Evolutionary conservation across 768 basidiomycete species (phyloP).

Genomic region (Lentinus brumalis): DNA sequence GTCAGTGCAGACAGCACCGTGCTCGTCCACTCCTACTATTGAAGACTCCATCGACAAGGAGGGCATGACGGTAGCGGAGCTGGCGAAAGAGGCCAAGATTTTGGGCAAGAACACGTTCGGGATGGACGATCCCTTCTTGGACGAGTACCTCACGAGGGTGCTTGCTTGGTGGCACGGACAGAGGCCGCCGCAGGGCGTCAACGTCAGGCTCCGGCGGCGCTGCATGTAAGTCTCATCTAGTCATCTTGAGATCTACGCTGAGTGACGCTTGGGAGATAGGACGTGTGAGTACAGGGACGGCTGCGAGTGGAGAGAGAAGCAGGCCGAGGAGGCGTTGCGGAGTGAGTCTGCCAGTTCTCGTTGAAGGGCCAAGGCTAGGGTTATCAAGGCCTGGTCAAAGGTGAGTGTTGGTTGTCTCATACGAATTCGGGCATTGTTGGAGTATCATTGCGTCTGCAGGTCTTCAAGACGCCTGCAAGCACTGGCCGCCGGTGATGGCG

Average conservation of each 20-base stretch:
- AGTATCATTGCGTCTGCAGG: too few species aligned
- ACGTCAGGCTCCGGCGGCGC: conserved; percentile 54
- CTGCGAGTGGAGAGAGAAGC: conserved; percentile 76
- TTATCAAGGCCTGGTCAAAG: too few species aligned
- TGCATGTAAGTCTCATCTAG: conserved; percentile 59
- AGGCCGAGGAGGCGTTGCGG: conserved; percentile 45
- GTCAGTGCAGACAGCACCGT: conserved; percentile 39
- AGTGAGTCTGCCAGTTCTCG: not conserved
- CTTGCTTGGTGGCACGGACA: conserved; percentile 78
- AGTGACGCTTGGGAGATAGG: not conserved
- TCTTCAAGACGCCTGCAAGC: too few species aligned
- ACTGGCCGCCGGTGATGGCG: too few species aligned
- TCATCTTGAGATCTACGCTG: not conserved
- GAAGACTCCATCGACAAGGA: conserved; percentile 5
- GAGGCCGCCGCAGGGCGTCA: conserved; percentile 72
- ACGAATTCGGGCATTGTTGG: too few species aligned
- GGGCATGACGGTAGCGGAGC: conserved; percentile 12
- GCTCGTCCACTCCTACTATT: not conserved
- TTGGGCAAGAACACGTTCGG: conserved; percentile 67
- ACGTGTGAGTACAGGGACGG: conserved; percentile 72
- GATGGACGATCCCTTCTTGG: conserved; percentile 55
- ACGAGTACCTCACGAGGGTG: conserved; percentile 52
- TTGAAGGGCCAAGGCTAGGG: too few species aligned
- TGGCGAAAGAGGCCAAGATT: conserved; percentile 34
- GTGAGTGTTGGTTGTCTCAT: too few species aligned